phyloP scores from a whole-genome alignment of 2,329 filamentous ascomycete genomes.

The Talaromyces sp. region DNA sequence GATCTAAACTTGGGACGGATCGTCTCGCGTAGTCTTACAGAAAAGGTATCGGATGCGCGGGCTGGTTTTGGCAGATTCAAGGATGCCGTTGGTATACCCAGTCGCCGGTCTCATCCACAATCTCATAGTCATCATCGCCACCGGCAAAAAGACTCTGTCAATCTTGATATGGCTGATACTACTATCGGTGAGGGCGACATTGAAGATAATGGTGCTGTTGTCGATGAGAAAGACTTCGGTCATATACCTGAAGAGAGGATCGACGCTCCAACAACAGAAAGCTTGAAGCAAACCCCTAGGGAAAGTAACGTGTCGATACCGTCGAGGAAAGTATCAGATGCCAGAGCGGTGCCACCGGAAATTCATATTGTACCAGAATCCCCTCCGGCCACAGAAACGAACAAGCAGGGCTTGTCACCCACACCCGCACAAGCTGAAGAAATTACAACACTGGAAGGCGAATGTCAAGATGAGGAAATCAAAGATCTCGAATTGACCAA shows the following conservation, averaged over 20 bases:
- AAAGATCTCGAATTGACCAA: slow-evolving; percentile 32
- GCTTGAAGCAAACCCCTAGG: slow-evolving; percentile 23
- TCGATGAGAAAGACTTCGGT: slow-evolving; percentile 22
- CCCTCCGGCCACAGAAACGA: slow-evolving; percentile 20
- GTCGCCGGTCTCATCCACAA: slow-evolving; percentile 40
- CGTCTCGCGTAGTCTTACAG: slow-evolving; percentile 76
- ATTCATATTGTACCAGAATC: slow-evolving; percentile 34
- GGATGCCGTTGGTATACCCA: slow-evolving; percentile 67
- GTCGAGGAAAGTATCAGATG: slow-evolving; percentile 12
- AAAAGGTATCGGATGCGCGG: slow-evolving; percentile 74
- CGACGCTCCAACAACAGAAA: slow-evolving; percentile 22
- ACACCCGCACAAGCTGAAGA: slow-evolving; percentile 7
- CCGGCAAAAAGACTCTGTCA: slow-evolving; percentile 38
- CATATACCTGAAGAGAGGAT: slow-evolving; percentile 24
- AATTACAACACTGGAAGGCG: background rate
- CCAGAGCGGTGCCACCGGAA: slow-evolving; percentile 30
- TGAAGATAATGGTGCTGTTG: slow-evolving; percentile 23
- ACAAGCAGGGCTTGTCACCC: background rate
- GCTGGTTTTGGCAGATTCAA: slow-evolving; percentile 83
- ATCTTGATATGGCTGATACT: slow-evolving; percentile 30
- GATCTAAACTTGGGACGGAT: slow-evolving; percentile 58
- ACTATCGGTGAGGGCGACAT: slow-evolving; percentile 33
- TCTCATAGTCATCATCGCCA: slow-evolving; percentile 23
- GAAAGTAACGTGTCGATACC: slow-evolving; percentile 18
- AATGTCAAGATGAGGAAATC: slow-evolving; percentile 28